These are phyloP conservation scores for Corinectria fuckeliana DNA, from an alignment of 2,329 filamentous ascomycete genomes.

Conservation along the genomic window DNA sequence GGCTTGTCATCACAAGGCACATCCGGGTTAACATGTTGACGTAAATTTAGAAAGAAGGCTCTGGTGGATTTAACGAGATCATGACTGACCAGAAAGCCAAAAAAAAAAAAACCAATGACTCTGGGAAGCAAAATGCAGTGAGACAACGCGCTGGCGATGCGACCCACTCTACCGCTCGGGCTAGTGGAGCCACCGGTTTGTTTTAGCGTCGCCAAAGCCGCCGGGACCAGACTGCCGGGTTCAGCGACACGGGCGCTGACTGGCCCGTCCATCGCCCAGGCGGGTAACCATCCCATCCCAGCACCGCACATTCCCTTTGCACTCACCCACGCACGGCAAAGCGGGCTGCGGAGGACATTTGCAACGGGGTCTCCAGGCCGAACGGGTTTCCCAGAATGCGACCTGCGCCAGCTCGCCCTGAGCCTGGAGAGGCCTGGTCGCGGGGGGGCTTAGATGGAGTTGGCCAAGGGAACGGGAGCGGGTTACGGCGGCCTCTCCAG, in stretches of 20 bases:
- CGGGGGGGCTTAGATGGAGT: not conserved
- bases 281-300: not conserved
- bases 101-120: too few relatives aligned
- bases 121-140: too few relatives aligned
- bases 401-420: conserved; percentile 1
- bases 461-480: not conserved
- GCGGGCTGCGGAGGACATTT: not conserved
- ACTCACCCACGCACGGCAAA: not conserved
- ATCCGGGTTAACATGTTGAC: not conserved
- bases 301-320: not conserved
- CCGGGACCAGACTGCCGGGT: conserved; percentile 45
- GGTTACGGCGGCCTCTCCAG: conserved; percentile 17
- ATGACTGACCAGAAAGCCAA: not conserved
- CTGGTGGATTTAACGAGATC: not conserved
- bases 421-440: not conserved
- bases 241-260: conserved; percentile 27
- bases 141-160: conserved; percentile 8
- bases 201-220: conserved; percentile 41
- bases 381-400: conserved; percentile 2
- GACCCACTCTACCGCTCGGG: conserved; percentile 26
- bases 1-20: not conserved
- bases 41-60: not conserved
- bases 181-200: conserved; percentile 36
- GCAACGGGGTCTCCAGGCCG: conserved; percentile 2
- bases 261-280: conserved; percentile 27